These are phyloP conservation scores for Phytopythium aichiense DNA, from an alignment of 352 stramenopile genomes.

Conservation along the genomic window DNA sequence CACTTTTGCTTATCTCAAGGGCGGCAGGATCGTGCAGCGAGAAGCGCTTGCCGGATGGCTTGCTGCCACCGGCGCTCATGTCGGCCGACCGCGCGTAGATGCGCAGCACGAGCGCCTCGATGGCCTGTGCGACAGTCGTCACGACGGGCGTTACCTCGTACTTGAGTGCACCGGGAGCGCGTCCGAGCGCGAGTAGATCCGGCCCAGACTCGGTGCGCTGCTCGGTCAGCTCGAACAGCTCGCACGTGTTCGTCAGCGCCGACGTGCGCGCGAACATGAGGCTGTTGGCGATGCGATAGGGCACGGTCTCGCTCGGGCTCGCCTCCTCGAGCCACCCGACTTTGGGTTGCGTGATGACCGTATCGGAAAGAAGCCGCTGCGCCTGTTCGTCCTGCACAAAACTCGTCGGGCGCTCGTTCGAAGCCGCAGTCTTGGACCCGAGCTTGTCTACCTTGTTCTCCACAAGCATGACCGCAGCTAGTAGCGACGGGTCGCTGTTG, in stretches of 20 bases:
- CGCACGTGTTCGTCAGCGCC: constrained; percentile 47
- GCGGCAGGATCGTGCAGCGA: constrained; percentile 18
- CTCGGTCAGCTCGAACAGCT: constrained; percentile 58
- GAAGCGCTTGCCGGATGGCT: constrained; percentile 42
- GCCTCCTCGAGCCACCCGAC: constrained; percentile 55
- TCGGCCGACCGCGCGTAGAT: constrained; percentile 72
- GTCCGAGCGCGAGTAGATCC: constrained; percentile 24
- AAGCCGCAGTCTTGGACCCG: constrained; percentile 15
- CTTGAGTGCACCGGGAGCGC: constrained; percentile 27
- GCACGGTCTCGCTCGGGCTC: constrained; percentile 30
- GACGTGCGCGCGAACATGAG: constrained; percentile 68
- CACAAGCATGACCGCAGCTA: constrained; percentile 63
- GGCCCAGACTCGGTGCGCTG: constrained; percentile 17
- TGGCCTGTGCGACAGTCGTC: constrained; percentile 42
- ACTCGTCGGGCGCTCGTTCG: constrained; percentile 22
- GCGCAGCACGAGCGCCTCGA: constrained; percentile 58
- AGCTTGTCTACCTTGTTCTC: constrained; percentile 74
- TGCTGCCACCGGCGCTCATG: constrained; percentile 40
- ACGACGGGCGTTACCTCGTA: constrained; percentile 46
- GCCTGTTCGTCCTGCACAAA: constrained; percentile 51
- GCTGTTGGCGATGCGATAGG: constrained; percentile 57
- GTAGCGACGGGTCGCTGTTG: constrained; percentile 43
- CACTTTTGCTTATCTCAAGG: not conserved
- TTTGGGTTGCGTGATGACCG: constrained; percentile 42
- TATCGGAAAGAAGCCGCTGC: constrained; percentile 37